Conservation (phyloP, 2,329 filamentous ascomycete genomes). For the Claviceps sp. region DNA sequence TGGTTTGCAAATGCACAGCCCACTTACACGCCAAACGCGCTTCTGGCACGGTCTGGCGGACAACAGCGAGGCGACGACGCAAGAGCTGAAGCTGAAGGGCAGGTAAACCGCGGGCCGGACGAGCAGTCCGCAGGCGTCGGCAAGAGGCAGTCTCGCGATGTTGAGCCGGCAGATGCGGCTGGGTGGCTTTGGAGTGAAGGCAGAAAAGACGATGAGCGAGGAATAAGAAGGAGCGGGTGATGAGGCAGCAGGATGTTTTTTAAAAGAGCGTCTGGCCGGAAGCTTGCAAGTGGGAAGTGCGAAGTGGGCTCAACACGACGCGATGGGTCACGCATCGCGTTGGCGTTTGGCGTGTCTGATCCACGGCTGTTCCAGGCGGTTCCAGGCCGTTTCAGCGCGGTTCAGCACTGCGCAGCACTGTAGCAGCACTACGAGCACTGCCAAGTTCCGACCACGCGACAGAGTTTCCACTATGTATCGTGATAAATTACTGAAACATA, state of each 20-base stretch:
- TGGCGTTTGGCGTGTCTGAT: conserved; percentile 2
- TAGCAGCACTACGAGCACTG: no score
- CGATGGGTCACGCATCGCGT: conserved; percentile 10
- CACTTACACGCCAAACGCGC: conserved; percentile 3
- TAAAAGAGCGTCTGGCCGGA: neutral
- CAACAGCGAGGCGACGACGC: neutral
- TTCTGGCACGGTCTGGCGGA: neutral
- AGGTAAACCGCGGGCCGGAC: neutral
- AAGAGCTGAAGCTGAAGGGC: neutral
- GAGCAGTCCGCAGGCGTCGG: neutral
- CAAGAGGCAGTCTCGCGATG: neutral
- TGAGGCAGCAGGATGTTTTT: neutral
- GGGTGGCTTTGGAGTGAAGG: neutral
- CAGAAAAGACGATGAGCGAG: neutral
- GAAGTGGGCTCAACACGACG: conserved; percentile 10
- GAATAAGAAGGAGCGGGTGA: neutral
- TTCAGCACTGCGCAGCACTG: no score
- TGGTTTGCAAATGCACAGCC: neutral
- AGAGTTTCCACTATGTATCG: no score
- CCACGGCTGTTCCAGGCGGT: no score
- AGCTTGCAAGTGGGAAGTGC: neutral
- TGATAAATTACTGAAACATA: no score
- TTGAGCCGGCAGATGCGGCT: neutral
- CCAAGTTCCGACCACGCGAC: no score
- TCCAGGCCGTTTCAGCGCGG: no score